Conservation (phyloP, 1,139 yeast genomes). For the Saccharomyces uvarum region DNA sequence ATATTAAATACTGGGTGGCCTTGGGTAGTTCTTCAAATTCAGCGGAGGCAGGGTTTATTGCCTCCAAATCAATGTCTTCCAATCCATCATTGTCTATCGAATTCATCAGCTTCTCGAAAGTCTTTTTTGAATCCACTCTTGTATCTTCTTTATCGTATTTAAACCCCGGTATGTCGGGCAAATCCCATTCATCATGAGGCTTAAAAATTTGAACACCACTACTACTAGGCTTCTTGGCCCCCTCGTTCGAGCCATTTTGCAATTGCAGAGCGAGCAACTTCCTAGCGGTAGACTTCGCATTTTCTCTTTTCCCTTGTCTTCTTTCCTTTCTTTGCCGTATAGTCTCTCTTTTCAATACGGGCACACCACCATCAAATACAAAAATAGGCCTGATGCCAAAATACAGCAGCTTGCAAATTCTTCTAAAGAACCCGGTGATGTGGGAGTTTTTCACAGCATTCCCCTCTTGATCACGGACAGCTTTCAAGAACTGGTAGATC, state of each 20-base stretch:
- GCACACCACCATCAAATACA: conserved; percentile 98
- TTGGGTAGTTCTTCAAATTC: conserved; percentile 63
- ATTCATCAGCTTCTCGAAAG: conserved; percentile 52
- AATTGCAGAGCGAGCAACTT: conserved; percentile 72
- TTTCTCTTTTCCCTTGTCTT: conserved; percentile 67
- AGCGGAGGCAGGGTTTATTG: conserved; percentile 60
- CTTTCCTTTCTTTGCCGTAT: conserved; percentile 61
- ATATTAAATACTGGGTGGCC: conserved; percentile 78
- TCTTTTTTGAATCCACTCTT: conserved; percentile 68
- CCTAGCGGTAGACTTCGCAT: conserved; percentile 69
- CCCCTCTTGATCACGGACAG: conserved; percentile 84
- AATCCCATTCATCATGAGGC: conserved; percentile 70
- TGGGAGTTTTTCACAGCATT: conserved; percentile 73
- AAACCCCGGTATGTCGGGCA: conserved; percentile 59
- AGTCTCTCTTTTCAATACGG: conserved; percentile 70
- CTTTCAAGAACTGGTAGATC: conserved; percentile 94
- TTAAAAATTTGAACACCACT: conserved; percentile 28
- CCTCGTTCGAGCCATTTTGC: conserved; percentile 40
- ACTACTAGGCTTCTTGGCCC: conserved; percentile 10
- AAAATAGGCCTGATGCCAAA: conserved; percentile 89
- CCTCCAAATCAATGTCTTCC: conserved; percentile 62
- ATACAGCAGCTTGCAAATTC: conserved; percentile 83
- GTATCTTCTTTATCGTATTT: conserved; percentile 45
- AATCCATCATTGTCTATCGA: conserved; percentile 54
- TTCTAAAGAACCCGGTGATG: conserved; percentile 84